Evolutionary conservation across 345 rosid species (phyloP).

Genomic region (Physaria fendleri): DNA sequence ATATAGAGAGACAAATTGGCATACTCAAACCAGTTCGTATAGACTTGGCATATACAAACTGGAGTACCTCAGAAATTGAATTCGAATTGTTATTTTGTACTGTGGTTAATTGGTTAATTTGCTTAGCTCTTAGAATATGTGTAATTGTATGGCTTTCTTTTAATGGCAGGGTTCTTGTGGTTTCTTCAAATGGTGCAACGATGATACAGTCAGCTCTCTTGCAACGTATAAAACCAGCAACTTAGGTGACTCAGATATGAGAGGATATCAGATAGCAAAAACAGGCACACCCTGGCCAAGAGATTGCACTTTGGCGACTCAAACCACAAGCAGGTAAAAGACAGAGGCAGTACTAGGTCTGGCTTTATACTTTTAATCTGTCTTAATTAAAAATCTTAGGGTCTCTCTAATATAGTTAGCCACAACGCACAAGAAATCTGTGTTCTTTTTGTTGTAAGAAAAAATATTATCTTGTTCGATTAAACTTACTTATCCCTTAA

Average conservation of each 20-base stretch:
- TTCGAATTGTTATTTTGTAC: background rate
- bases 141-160: background rate
- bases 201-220: slow-evolving; percentile 23
- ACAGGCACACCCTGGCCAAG: slow-evolving; percentile 43
- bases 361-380: background rate
- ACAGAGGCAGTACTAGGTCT: slow-evolving; percentile 25
- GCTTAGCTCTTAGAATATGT: background rate
- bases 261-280: slow-evolving; percentile 23
- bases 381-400: background rate
- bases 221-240: slow-evolving; percentile 4
- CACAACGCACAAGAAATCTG: no score
- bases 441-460: no score
- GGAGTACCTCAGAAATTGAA: background rate
- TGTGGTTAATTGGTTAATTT: background rate
- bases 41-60: background rate
- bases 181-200: slow-evolving; percentile 63
- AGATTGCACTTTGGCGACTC: slow-evolving; percentile 38
- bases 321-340: slow-evolving; percentile 20
- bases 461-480: background rate
- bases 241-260: slow-evolving; percentile 7
- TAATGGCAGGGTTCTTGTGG: slow-evolving; percentile 38
- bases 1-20: no score
- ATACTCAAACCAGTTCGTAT: background rate
- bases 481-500: background rate
- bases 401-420: background rate